Evolutionary conservation across 2,329 filamentous ascomycete genomes (phyloP).

Genomic region (Paraphoma sp.): DNA sequence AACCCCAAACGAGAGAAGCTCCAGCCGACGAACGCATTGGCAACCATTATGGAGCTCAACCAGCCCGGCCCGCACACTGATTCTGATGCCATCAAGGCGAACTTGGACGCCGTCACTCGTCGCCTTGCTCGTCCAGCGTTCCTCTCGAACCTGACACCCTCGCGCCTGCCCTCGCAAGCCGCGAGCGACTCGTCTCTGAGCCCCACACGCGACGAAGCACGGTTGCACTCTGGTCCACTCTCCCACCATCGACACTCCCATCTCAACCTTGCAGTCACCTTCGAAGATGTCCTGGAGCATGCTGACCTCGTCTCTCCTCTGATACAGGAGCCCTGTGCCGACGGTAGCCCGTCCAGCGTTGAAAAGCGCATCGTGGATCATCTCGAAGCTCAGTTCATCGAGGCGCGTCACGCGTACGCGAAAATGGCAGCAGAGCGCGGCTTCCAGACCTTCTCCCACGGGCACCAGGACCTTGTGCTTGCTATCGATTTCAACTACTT

Average conservation of each 20-base stretch:
- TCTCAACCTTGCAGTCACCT: slow-evolving; percentile 35
- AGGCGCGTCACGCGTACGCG: slow-evolving; percentile 36
- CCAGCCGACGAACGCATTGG: slow-evolving; percentile 33
- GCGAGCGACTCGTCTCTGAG: slow-evolving; percentile 46
- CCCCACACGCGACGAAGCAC: slow-evolving; percentile 43
- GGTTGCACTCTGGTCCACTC: slow-evolving; percentile 30
- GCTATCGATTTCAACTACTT: slow-evolving; percentile 91
- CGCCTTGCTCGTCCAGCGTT: slow-evolving; percentile 43
- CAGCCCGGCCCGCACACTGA: slow-evolving; percentile 23
- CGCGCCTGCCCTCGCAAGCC: slow-evolving; percentile 46
- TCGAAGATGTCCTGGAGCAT: slow-evolving; percentile 39
- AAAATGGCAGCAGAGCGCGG: slow-evolving; percentile 46
- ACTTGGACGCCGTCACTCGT: slow-evolving; percentile 41
- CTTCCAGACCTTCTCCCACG: slow-evolving; percentile 70
- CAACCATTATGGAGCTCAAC: slow-evolving; percentile 37
- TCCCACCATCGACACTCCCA: slow-evolving; percentile 39
- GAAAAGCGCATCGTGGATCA: slow-evolving; percentile 32
- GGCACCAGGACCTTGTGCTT: slow-evolving; percentile 81
- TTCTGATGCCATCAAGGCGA: slow-evolving; percentile 41
- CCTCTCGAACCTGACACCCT: slow-evolving; percentile 44
- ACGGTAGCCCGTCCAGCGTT: slow-evolving; percentile 34
- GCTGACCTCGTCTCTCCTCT: slow-evolving; percentile 41
- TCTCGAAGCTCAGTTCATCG: slow-evolving; percentile 37
- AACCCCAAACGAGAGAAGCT: slow-evolving; percentile 40
- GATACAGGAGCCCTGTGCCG: slow-evolving; percentile 43